phyloP scores from a whole-genome alignment of 1,284 basidiomycete genomes.

The Peniophora sp. region DNA sequence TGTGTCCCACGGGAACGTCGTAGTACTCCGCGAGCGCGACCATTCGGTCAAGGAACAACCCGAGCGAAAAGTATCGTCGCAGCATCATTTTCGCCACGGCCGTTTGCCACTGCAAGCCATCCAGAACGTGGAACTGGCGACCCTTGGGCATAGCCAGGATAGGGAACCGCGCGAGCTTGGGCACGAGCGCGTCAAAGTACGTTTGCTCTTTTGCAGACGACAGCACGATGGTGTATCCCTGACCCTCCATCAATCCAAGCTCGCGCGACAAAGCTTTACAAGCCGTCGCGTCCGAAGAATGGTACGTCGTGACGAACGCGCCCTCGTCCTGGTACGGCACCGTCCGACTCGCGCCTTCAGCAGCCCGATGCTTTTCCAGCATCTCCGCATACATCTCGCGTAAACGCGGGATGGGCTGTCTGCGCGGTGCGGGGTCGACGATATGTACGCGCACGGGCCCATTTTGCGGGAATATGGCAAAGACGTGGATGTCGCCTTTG shows the following conservation, averaged over 20 bases:
- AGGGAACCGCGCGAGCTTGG: conserved; percentile 81
- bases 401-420: conserved; percentile 77
- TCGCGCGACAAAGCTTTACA: conserved; percentile 89
- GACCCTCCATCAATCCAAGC: conserved; percentile 64
- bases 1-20: conserved; percentile 87
- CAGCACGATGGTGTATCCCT: conserved; percentile 71
- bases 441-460: conserved; percentile 76
- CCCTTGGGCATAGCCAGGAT: conserved; percentile 81
- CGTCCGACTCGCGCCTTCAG: conserved; percentile 34
- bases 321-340: conserved; percentile 68
- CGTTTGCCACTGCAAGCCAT: conserved; percentile 73
- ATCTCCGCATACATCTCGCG: conserved; percentile 66
- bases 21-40: conserved; percentile 85
- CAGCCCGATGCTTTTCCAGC: conserved; percentile 36
- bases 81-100: conserved; percentile 77
- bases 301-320: conserved; percentile 72
- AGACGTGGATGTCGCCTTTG: conserved; percentile 78
- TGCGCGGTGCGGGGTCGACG: conserved; percentile 82
- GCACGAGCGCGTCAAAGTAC: conserved; percentile 77
- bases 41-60: conserved; percentile 77
- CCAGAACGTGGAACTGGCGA: conserved; percentile 65
- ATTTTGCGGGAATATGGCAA: conserved; percentile 80
- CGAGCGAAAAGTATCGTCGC: conserved; percentile 73
- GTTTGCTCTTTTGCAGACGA: conserved; percentile 81
- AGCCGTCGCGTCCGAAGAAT: conserved; percentile 73